Evolutionary conservation across 225 moss, liverwort and hornwort species (phyloP).

Genomic region (Anthoceros angustus): DNA sequence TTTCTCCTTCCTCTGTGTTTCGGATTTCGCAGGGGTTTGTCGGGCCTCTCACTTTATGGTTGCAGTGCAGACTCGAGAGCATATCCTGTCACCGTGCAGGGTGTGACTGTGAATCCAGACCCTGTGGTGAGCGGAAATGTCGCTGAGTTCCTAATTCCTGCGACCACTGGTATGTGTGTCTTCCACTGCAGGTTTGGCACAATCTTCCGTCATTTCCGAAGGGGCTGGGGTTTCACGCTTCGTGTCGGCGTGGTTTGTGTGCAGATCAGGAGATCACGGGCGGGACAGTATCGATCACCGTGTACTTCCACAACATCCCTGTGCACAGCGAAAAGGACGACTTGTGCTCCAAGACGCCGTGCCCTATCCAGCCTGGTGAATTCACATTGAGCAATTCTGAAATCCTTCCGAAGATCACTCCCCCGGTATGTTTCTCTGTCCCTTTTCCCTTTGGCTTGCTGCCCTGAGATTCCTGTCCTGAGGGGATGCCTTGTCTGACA

Average conservation of each 20-base stretch:
- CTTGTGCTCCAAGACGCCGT: constrained; percentile 25
- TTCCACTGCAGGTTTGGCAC: not conserved
- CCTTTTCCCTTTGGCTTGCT: not conserved
- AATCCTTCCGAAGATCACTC: constrained; percentile 39
- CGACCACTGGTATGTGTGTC: constrained; percentile 28
- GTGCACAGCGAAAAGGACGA: constrained; percentile 34
- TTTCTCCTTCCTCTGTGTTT: not conserved
- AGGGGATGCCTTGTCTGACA: not conserved
- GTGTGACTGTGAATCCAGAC: constrained; percentile 37
- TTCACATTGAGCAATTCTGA: constrained; percentile 35
- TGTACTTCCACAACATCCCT: constrained; percentile 38
- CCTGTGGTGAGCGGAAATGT: constrained; percentile 42
- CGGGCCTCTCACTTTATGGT: not conserved
- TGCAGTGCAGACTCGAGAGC: not conserved
- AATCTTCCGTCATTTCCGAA: not conserved
- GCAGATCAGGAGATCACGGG: constrained; percentile 32
- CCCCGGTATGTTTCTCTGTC: constrained; percentile 25
- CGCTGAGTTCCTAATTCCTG: constrained; percentile 38
- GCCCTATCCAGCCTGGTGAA: constrained; percentile 41
- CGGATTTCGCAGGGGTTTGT: not conserved
- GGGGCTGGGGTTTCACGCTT: too few relatives aligned
- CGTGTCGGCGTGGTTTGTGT: too few relatives aligned
- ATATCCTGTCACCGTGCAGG: constrained; percentile 32
- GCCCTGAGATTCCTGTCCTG: not conserved
- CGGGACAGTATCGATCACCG: constrained; percentile 35